Conservation (phyloP, 352 stramenopile genomes). For the Globisporangium carolinianum region DNA sequence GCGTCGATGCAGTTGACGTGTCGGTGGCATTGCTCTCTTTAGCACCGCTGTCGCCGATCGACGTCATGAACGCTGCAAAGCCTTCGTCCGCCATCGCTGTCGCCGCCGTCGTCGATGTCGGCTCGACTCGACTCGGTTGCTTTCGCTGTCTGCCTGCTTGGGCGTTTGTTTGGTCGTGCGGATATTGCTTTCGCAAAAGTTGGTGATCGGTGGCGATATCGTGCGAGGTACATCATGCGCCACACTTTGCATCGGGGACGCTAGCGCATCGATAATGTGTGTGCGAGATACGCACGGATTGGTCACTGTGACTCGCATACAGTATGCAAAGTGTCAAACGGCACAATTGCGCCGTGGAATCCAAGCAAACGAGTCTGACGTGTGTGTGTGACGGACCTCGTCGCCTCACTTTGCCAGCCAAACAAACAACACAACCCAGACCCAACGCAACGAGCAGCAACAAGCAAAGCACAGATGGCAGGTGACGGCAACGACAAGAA, state of each 20-base stretch:
- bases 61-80: constrained; percentile 74
- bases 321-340: too few species aligned
- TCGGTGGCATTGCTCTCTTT: not conserved
- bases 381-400: too few species aligned
- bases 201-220: not conserved
- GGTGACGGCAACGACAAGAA: constrained; percentile 35
- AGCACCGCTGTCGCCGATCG: constrained; percentile 20
- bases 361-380: too few species aligned
- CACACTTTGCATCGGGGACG: too few species aligned
- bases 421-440: not conserved
- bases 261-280: too few species aligned
- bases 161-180: not conserved
- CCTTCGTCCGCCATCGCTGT: constrained; percentile 46
- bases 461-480: constrained; percentile 6
- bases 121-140: not conserved
- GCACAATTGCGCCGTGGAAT: too few species aligned
- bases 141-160: not conserved
- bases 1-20: not conserved
- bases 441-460: not conserved
- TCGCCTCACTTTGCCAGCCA: not conserved
- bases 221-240: too few species aligned
- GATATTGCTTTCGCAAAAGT: not conserved
- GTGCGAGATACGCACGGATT: too few species aligned
- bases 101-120: not conserved
- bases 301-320: too few species aligned